phyloP scores from a whole-genome alignment of 2,329 filamentous ascomycete genomes.

The Colletotrichum godetiae region DNA sequence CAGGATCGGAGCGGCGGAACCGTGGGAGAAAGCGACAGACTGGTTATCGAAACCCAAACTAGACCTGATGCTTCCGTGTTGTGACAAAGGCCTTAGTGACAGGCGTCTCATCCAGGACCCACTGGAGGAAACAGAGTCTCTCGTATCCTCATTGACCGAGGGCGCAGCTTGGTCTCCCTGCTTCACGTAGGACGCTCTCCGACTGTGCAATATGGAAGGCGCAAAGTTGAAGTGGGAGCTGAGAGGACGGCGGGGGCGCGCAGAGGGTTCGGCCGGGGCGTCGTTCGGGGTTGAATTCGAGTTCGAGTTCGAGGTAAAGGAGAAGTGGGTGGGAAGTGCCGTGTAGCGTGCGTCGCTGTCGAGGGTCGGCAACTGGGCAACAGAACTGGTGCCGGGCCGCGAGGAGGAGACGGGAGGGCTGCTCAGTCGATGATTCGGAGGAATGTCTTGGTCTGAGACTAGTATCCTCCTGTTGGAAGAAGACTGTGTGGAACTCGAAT shows the following conservation, averaged over 20 bases:
- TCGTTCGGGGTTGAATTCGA: neutral
- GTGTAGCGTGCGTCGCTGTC: conserved; percentile 40
- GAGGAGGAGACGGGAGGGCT: conserved; percentile 45
- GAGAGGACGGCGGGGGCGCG: conserved; percentile 44
- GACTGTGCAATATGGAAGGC: conserved; percentile 50
- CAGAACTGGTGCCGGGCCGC: conserved; percentile 58
- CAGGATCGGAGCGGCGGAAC: conserved; percentile 74
- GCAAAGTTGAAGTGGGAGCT: conserved; percentile 51
- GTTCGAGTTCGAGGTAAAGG: conserved; percentile 41
- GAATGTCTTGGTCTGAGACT: conserved; percentile 47
- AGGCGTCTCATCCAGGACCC: conserved; percentile 80
- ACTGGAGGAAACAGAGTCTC: conserved; percentile 70
- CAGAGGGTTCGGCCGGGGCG: conserved; percentile 18
- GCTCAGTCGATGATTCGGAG: conserved; percentile 41
- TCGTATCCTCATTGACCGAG: conserved; percentile 55
- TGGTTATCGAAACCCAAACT: conserved; percentile 74
- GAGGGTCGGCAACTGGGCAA: conserved; percentile 44
- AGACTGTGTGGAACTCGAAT: conserved; percentile 45
- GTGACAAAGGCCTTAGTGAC: conserved; percentile 73
- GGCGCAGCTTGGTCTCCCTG: conserved; percentile 50
- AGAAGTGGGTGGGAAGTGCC: conserved; percentile 36
- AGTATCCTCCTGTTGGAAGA: conserved; percentile 33
- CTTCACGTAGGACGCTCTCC: conserved; percentile 57
- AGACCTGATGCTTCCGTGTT: conserved; percentile 72
- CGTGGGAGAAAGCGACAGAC: conserved; percentile 73